phyloP scores from a whole-genome alignment of 208 protist genomes.

The Strigomonas culicis region DNA sequence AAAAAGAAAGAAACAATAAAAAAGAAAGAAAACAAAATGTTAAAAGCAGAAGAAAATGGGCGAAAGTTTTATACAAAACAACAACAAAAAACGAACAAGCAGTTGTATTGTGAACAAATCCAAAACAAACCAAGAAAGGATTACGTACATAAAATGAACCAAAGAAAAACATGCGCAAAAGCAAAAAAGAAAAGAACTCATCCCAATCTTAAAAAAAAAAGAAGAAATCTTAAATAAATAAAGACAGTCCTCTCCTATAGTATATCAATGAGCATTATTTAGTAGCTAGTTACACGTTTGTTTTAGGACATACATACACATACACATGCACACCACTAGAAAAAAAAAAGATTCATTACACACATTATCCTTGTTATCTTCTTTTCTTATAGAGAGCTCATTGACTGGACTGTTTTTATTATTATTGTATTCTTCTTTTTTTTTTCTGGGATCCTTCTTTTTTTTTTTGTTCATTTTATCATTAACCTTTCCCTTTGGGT shows the following conservation, averaged over 20 bases:
- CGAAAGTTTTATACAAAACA: no score
- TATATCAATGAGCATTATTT: no score
- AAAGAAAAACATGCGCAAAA: not conserved
- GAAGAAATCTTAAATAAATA: not conserved
- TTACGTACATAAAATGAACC: not conserved
- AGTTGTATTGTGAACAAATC: not conserved
- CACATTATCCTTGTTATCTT: no score
- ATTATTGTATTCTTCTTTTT: constrained; percentile 4
- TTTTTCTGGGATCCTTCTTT: not conserved
- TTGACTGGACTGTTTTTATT: not conserved
- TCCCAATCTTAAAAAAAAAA: not conserved
- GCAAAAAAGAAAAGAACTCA: not conserved
- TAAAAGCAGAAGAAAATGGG: not conserved
- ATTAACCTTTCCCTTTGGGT: not conserved
- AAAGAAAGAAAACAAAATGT: constrained; percentile 1
- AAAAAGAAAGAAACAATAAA: not conserved
- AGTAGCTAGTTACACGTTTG: no score
- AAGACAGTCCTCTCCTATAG: no score
- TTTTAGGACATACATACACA: not conserved
- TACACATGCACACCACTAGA: no score
- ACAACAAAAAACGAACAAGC: not conserved
- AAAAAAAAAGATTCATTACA: no score
- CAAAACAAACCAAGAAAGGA: not conserved
- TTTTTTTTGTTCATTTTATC: constrained; percentile 9
- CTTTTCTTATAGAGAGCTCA: no score